Base-by-base conservation (phyloP, 2,329 filamentous ascomycete genomes). In the Apiospora saccharicola region DNA sequence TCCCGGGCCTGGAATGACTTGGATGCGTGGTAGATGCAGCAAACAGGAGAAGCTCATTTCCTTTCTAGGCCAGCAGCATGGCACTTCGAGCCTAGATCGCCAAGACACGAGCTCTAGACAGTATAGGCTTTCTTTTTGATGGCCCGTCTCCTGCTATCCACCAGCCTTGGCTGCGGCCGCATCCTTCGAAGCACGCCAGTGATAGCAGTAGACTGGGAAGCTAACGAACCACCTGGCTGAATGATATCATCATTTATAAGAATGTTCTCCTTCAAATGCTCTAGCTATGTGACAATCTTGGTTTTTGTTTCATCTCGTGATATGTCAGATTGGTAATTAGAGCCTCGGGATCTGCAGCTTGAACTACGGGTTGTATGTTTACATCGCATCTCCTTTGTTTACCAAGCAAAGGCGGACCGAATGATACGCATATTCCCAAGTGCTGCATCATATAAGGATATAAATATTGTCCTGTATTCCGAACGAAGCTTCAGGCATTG, bases 1-100 rank as follows among this genome's bases (percentile, higher is more conserved):
- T 64, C 57, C 57, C 57, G 57, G 57, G 19, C 57, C 19, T 41
- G 57, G 57, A 64, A 22, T 64, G 57, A 41, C 19, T 64, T 41
- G 12, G n/a, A 37, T 51, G 24, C n/a, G 49, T 51, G n/a, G n/a
- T 24, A 14, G n/a, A 51, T n/a, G 57, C 34, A 41, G 53, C 57
- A 37, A 13, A 19, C 57, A 8, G 57, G 57, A 64, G 19, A 37
- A 37, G 34, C 19, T 64, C 34, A 64, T 64, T 64, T 64, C 57
- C 57, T 64, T 64, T 64, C 57, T 64, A 13, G 57, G 57, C 57
- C 30, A 41, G 22, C 57, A 64, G 12, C 22, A 64, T 41, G 4
- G 57, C 22, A 14, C 34, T 41, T 64, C 10, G 30, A 64, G 34
- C 57, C 34, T 64, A 41, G 57, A 64, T 64, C 57, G 57, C n/a